A percentile compares a stretch with the other conserved stretches of the same genome.
phyloP scores from a whole-genome alignment of 2,329 filamentous ascomycete species.

The Gyromitra esculenta region DNA sequence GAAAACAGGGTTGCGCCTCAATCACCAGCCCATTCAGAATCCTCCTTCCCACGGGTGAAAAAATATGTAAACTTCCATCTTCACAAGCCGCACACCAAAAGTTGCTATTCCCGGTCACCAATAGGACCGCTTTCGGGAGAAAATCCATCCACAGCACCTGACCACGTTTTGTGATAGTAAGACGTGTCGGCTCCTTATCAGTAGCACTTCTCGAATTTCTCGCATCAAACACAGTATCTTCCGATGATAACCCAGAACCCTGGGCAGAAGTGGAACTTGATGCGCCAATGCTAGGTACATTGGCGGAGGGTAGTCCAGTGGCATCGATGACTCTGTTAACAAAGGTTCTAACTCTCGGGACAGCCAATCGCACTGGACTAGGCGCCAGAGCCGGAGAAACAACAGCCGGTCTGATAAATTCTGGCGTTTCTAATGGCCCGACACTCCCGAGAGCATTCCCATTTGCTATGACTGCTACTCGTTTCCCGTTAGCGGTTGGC shows the following conservation, averaged over 20 bases:
- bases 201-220: constrained; percentile 76
- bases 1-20: constrained; percentile 91
- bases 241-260: constrained; percentile 65
- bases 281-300: constrained; percentile 51
- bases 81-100: constrained; percentile 96
- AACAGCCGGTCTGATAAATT: constrained; percentile 87
- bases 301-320: constrained; percentile 62
- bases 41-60: constrained; percentile 89
- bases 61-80: constrained; percentile 87
- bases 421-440: constrained; percentile 66
- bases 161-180: constrained; percentile 82
- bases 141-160: constrained; percentile 92
- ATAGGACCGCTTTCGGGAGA: constrained; percentile 82
- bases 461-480: constrained; percentile 68
- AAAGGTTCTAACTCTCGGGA: constrained; percentile 83
- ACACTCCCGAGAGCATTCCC: constrained; percentile 78
- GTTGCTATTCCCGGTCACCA: constrained; percentile 86
- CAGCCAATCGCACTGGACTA: constrained; percentile 84
- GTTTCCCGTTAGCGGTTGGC: constrained; percentile 59
- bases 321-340: constrained; percentile 82
- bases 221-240: constrained; percentile 84
- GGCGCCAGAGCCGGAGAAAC: constrained; percentile 82
- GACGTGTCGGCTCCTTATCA: constrained; percentile 81
- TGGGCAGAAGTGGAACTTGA: constrained; percentile 60
- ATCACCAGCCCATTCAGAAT: constrained; percentile 84